Evolutionary conservation across 225 moss, liverwort and hornwort genomes (phyloP), one percentile per base, ranked within the genome.

Genomic region (Marchantia paleacea): DNA sequence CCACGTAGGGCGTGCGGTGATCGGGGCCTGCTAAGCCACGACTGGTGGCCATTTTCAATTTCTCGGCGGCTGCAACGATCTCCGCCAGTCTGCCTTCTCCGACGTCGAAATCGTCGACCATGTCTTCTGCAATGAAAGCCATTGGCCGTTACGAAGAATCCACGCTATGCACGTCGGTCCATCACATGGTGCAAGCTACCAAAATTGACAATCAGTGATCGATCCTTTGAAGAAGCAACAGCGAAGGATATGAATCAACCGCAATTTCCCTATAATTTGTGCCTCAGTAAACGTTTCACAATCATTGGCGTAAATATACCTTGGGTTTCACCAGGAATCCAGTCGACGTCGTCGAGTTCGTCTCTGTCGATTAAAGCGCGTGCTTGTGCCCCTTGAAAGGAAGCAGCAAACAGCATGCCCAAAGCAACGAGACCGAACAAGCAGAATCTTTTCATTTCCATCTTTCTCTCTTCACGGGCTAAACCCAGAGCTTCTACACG

Each of bases 21-120:
- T 79, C 62, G 18, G 31, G 19, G 7, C 31, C 72, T 55, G 31
- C 55, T 14, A 24, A 13, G 22, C 19, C 61, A n/a, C 13, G 69
- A 64, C 10, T 64, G 51, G 51, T 50, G 52, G 20, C 51, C 51
- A 4, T 78, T 10, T 64, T 50, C 65, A 15, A 50, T 51, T 78
- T 65, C 7, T 49, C 65, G 14, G 55, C 63, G 63, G 78, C 78
- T 51, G n/a, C 78, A 39, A 78, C 7, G 65, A 78, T 78, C 65
- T 64, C 65, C 24, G 63, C 78, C 78, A 78, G 62, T 52, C 51
- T 78, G 25, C 26, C 64, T 65, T 65, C 78, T 49, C 50, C 78
- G 10, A 78, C 51, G 49, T 25, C 78, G 2, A 63, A 63, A 28
- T 78, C 78, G 13, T 24, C 76, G 5, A 48, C 2, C 39, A 39